These are phyloP conservation scores for Stephania japonica DNA, from an alignment of 164 flowering plant genomes.

Conservation along the genomic window DNA sequence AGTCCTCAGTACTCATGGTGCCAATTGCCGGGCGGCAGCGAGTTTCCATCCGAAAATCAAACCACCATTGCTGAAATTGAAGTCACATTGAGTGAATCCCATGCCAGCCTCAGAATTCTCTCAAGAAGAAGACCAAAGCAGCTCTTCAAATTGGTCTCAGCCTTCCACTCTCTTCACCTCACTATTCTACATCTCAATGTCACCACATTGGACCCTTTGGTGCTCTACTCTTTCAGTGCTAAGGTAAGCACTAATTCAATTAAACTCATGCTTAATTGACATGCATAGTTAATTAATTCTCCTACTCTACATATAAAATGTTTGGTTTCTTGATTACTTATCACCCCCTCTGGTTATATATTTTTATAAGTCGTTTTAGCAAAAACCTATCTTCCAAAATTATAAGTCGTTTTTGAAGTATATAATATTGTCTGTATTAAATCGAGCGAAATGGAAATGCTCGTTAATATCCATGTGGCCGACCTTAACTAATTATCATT, in stretches of 20 bases:
- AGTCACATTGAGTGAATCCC: constrained; percentile 76
- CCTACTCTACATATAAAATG: too few relatives aligned
- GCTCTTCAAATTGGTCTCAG: constrained; percentile 52
- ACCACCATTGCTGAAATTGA: constrained; percentile 67
- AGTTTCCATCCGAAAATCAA: constrained; percentile 24
- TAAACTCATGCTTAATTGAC: too few relatives aligned
- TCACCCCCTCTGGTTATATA: too few relatives aligned
- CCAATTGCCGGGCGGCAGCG: constrained; percentile 30
- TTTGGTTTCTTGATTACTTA: too few relatives aligned
- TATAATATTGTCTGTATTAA: too few relatives aligned
- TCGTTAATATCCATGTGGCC: too few relatives aligned
- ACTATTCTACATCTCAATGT: constrained; percentile 81
- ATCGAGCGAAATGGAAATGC: too few relatives aligned
- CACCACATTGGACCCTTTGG: constrained; percentile 57
- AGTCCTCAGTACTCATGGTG: constrained; percentile 59
- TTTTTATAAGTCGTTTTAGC: too few relatives aligned
- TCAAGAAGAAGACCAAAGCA: constrained; percentile 40
- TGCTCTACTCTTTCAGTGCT: constrained; percentile 73
- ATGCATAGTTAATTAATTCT: too few relatives aligned
- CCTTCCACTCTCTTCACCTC: constrained; percentile 53
- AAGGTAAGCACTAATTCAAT: constrained; percentile 36
- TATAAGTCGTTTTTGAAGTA: too few relatives aligned
- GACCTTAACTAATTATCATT: too few relatives aligned
- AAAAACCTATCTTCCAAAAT: too few relatives aligned
- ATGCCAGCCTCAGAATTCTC: constrained; percentile 67